Base-by-base conservation (phyloP, 768 basidiomycete species). In the Lepiota brunneoincarnata region DNA sequence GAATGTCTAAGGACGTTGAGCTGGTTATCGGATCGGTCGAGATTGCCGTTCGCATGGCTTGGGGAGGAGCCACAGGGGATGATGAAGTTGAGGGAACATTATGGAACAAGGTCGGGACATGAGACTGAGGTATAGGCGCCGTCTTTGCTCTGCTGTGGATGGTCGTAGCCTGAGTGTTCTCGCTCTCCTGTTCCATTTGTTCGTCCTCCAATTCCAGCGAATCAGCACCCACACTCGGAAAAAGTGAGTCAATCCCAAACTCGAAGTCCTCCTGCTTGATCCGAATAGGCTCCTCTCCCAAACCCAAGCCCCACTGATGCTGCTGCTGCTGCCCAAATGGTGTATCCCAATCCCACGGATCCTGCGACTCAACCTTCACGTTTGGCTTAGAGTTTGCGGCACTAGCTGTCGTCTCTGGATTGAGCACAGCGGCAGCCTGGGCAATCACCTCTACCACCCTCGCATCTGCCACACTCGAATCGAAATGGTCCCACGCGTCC, bases 401-500 rank as follows among this genome's bases (percentile, higher is more conserved):
- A 36, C 31, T 36, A 36, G 14, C 42, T n/a, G 38, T 46, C 15
- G 52, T 26, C 24, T 69, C 67, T 5, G 66, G 62, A 39, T 72
- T 67, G 23, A 68, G 57, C 3, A 59, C 58, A 36, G 60, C 68
- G 3, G 71, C 70, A 6, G 73, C 75, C 55, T 72, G 69, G 6
- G 71, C 66, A 31, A 74, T 61, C 6, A 79, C 67, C 49, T 75
- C 69, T n/a, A 76, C 72, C 18, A 79, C 73, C 51, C 73, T 74
- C 21, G 74, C 63, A 21, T 74, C 77, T 2, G 72, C 72, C 35
- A 75, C 60, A 60, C 69, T 63, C 51, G 66, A 62, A 60, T 86
- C 83, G 55, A 83, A 74, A 58, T 80, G 77, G 48, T 89, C 87
- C 87, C 87, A 90, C 15, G 80, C 81, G 52, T 87, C 84, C 40